Evolutionary conservation across 2,329 filamentous ascomycete genomes (phyloP).

Genomic region (Fusarium veterinarium): DNA sequence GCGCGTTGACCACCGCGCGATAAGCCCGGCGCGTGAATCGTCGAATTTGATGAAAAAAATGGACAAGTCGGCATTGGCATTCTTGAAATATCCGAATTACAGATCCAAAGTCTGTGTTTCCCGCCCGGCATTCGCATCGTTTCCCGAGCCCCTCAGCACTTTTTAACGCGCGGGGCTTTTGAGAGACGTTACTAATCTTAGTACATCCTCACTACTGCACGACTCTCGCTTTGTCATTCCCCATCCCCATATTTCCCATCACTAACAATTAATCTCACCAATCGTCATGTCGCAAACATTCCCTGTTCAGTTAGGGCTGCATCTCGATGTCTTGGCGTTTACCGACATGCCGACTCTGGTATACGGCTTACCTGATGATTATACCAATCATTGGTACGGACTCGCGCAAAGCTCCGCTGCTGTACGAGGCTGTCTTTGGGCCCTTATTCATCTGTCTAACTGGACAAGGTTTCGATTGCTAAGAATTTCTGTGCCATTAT

Average conservation of each 20-base stretch:
- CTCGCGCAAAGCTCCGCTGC: background rate
- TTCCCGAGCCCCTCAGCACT: conserved; percentile 14
- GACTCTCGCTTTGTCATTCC: conserved; percentile 23
- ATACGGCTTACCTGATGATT: conserved; percentile 1
- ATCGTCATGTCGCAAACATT: background rate
- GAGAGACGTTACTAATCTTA: background rate
- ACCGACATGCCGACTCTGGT: conserved; percentile 26
- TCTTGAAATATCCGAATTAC: background rate
- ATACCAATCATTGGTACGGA: background rate
- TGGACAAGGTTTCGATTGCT: conserved; percentile 20
- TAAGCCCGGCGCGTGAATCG: background rate
- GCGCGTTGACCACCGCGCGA: no score
- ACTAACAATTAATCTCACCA: conserved; percentile 4
- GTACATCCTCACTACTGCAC: background rate
- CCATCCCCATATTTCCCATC: background rate
- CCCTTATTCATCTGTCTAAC: conserved; percentile 7
- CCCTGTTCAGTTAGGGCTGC: conserved; percentile 1
- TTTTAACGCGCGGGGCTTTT: background rate
- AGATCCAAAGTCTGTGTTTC: background rate
- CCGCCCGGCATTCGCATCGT: conserved; percentile 7
- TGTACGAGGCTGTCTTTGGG: background rate
- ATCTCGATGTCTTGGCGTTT: conserved; percentile 40
- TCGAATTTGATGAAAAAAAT: no score
- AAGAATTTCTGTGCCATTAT: conserved; percentile 2
- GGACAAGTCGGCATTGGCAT: background rate